Percentiles rank a stretch among this genome's conserved stretches.
Evolutionary conservation across 2,329 filamentous ascomycete genomes (phyloP).

Genomic region (Chalaropsis thielavioides): DNA sequence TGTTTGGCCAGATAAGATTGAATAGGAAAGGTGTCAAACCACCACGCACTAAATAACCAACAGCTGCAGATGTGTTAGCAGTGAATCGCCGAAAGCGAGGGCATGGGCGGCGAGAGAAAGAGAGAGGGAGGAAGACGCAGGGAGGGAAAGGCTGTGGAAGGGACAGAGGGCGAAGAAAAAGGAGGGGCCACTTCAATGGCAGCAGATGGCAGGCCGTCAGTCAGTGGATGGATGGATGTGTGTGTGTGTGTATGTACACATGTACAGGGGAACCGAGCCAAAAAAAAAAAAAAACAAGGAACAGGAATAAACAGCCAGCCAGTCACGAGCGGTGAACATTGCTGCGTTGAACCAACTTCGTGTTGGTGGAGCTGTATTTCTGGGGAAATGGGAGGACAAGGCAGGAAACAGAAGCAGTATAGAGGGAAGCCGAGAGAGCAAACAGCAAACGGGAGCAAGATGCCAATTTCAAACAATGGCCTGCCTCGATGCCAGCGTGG

Average conservation of each 20-base stretch:
- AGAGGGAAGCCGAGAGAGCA: background rate
- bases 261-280: background rate
- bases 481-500: background rate
- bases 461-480: background rate
- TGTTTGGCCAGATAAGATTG: background rate
- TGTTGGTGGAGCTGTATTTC: background rate
- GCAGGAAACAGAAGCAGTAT: background rate
- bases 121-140: background rate
- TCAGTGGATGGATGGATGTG: background rate
- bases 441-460: background rate
- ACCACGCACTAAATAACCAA: background rate
- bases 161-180: background rate
- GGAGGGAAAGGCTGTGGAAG: background rate
- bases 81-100: background rate
- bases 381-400: background rate
- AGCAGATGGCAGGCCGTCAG: background rate
- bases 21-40: background rate
- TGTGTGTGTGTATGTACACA: background rate
- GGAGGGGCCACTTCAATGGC: background rate
- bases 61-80: background rate
- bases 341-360: background rate
- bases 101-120: background rate
- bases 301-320: constrained; percentile 4
- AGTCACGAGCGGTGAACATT: constrained; percentile 2
- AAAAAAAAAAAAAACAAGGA: background rate